phyloP scores from a whole-genome alignment of 148 eudicot species.

The Dianthus caryophyllus region DNA sequence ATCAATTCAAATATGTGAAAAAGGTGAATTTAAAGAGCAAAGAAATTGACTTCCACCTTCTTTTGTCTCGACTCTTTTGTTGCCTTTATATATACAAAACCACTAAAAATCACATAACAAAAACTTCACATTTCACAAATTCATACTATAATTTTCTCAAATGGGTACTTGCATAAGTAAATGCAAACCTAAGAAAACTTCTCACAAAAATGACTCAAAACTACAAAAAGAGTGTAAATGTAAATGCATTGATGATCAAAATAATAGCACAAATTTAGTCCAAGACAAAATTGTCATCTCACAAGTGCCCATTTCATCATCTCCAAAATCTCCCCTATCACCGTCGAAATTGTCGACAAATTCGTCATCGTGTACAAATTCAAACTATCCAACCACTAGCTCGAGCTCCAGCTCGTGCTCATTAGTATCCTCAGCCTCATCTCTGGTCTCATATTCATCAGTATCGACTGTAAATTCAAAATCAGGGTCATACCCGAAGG shows the following conservation, averaged over 20 bases:
- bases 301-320: constrained; percentile 29
- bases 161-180: constrained; percentile 80
- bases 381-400: constrained; percentile 24
- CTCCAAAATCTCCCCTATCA: constrained; percentile 24
- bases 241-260: constrained; percentile 26
- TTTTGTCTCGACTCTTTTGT: no score
- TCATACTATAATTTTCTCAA: background rate
- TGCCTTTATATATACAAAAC: constrained; percentile 25
- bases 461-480: constrained; percentile 31
- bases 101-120: constrained; percentile 2
- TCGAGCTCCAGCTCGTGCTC: constrained; percentile 28
- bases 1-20: constrained; percentile 43
- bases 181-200: constrained; percentile 53
- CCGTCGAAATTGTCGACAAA: constrained; percentile 30
- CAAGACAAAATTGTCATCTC: constrained; percentile 74
- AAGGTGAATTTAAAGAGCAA: constrained; percentile 8
- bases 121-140: background rate
- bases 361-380: constrained; percentile 29
- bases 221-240: constrained; percentile 9
- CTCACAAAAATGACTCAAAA: constrained; percentile 7
- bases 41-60: constrained; percentile 21
- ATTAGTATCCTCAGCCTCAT: constrained; percentile 39
- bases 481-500: constrained; percentile 45
- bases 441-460: constrained; percentile 29
- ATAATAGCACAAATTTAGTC: constrained; percentile 18